These are phyloP conservation scores for Schoenoplectus triqueter DNA, from an alignment of 202 grass and related monocot genomes.

Conservation along the genomic window DNA sequence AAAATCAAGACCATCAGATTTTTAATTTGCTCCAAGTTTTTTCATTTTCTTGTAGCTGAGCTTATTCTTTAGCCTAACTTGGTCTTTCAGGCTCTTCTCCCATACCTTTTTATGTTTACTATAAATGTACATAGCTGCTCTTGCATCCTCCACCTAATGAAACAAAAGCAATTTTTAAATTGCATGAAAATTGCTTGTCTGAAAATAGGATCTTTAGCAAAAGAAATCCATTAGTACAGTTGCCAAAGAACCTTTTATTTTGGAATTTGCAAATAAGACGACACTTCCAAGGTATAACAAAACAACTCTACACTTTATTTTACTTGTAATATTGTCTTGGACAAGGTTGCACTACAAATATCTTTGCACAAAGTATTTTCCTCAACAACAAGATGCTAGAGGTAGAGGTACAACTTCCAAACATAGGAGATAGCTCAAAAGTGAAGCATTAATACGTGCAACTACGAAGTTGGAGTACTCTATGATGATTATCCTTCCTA, in stretches of 20 bases:
- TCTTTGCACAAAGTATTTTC: not conserved
- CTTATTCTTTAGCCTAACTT: slow-evolving; percentile 57
- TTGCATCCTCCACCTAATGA: slow-evolving; percentile 79
- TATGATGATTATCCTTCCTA: not conserved
- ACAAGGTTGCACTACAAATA: not conserved
- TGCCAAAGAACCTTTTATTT: not conserved
- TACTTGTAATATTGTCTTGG: not conserved
- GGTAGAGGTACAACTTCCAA: too few relatives aligned
- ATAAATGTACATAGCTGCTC: slow-evolving; percentile 90
- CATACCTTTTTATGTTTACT: slow-evolving; percentile 84
- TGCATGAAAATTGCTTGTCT: not conserved
- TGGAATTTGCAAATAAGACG: not conserved
- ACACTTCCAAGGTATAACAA: not conserved
- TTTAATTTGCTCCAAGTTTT: slow-evolving; percentile 27
- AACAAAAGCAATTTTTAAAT: slow-evolving; percentile 27
- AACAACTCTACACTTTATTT: slow-evolving; percentile 12
- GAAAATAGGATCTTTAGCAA: too few relatives aligned
- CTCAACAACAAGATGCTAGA: too few relatives aligned
- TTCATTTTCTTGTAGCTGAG: slow-evolving; percentile 34
- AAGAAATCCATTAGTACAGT: not conserved
- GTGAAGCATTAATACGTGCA: not conserved
- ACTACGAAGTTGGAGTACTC: not conserved
- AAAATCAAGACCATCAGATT: slow-evolving; percentile 13
- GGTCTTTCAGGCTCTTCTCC: slow-evolving; percentile 76
- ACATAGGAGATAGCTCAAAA: not conserved